Base-by-base conservation (phyloP, 495 filamentous ascomycete species). In the Penicillium bovifimosum region DNA sequence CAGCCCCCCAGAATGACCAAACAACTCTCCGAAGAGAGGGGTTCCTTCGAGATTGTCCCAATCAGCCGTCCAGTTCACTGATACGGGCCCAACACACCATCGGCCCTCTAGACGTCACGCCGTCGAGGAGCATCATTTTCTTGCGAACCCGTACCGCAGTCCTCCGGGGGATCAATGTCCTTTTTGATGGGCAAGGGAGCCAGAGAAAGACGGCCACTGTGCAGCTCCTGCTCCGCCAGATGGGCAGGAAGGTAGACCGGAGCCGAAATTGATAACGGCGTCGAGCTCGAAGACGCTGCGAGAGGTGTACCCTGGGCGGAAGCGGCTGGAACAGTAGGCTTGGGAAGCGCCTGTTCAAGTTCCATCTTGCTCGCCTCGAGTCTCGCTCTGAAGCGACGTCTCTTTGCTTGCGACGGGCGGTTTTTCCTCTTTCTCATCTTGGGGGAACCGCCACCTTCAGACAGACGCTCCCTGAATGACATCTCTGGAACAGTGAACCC, bases 401-500 rank as follows among this genome's bases (percentile, higher is more conserved):
- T 33, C 16, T 9, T 36, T 47, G 11, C 32, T 47, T 47, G 32
- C 44, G 44, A 47, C 18, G 31, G 18, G 10, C 17, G 44, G 31
- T 16, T 35, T 8, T 16, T 36, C 8, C 7, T 26, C 13, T 5
- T 36, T 14, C 6, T 17, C 24, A 13, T 4, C n/a, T 32, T 32
- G 24, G 44, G 28, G 26, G 26, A 29, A 16, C 2, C 41, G 10
- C 5, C 11, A 29, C 27, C n/a, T 6, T 26, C 33, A 33, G 41
- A 41, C 31, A 56, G 41, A 16, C 48, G 36, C 42, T 27, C 24
- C 31, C 42, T 6, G 41, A 46, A 44, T 9, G 41, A 34, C 24
- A 54, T 28, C 26, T 11, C n/a, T 24, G 55, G 50, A 11, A 26
- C n/a, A 16, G 33, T 58, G 26, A 57, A 32, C 5, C 50, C 50